Percentiles rank a stretch among this genome's conserved stretches.
Evolutionary conservation across 257 asterid genomes (phyloP).

Genomic region (Solanum pennellii): DNA sequence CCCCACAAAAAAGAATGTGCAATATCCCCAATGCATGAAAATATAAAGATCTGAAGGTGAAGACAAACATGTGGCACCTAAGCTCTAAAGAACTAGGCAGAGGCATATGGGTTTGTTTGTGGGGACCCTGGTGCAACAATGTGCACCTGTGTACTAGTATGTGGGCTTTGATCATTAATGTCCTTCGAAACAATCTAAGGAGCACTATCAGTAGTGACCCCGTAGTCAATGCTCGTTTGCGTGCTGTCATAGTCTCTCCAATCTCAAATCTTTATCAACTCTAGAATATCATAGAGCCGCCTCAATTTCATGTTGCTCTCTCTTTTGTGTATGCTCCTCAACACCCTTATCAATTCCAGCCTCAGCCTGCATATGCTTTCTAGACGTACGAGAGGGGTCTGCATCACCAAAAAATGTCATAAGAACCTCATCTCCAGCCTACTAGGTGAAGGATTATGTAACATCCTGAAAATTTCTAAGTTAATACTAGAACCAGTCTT

Average conservation of each 20-base stretch:
- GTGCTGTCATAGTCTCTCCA: not conserved
- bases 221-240: not conserved
- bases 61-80: not conserved
- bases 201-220: not conserved
- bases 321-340: not conserved
- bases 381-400: fast-evolving
- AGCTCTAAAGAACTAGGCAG: not conserved
- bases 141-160: not conserved
- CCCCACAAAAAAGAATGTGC: not conserved
- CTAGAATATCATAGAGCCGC: fast-evolving
- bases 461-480: too few species aligned
- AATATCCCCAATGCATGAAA: not conserved
- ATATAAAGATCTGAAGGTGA: not conserved
- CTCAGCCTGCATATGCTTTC: not conserved
- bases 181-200: not conserved
- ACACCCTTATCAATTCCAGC: not conserved
- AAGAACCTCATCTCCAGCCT: not conserved
- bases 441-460: not conserved
- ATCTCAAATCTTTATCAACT: not conserved
- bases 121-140: not conserved
- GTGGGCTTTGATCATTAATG: not conserved
- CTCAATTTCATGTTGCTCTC: not conserved
- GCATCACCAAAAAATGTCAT: not conserved
- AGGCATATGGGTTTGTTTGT: not conserved
- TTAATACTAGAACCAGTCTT: too few species aligned